Percentiles rank a stretch among this genome's conserved stretches.
phyloP scores from a whole-genome alignment of 805 yeast genomes.

The Debaryomyces tyrocola region DNA sequence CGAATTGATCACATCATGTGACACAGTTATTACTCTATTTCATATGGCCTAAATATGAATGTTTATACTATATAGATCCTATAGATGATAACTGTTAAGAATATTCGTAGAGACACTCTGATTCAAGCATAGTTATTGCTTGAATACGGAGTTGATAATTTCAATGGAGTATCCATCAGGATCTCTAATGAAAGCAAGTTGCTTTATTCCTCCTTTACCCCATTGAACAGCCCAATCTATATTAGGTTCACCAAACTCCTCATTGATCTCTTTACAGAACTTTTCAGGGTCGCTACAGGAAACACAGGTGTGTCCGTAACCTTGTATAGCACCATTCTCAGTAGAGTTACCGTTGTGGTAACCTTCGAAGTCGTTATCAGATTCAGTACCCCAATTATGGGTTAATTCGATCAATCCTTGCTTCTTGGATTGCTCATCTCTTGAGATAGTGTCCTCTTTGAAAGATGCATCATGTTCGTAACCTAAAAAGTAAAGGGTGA shows the following conservation, averaged over 20 bases:
- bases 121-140: too few relatives aligned
- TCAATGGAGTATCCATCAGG: constrained; percentile 92
- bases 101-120: too few relatives aligned
- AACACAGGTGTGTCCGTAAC: constrained; percentile 85
- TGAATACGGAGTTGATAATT: constrained; percentile 48
- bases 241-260: constrained; percentile 32
- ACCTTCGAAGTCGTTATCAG: constrained; percentile 62
- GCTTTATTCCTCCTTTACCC: constrained; percentile 55
- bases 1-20: too few relatives aligned
- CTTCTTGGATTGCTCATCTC: constrained; percentile 35
- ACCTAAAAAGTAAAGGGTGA: constrained; percentile 84
- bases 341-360: constrained; percentile 80
- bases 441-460: constrained; percentile 38
- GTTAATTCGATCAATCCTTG: constrained; percentile 87
- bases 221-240: constrained; percentile 59
- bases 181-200: constrained; percentile 74
- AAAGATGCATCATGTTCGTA: constrained; percentile 51
- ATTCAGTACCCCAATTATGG: constrained; percentile 94
- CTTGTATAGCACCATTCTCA: constrained; percentile 60
- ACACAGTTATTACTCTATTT: too few relatives aligned
- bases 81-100: too few relatives aligned
- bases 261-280: constrained; percentile 53
- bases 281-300: constrained; percentile 62
- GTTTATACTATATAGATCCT: too few relatives aligned
- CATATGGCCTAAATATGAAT: too few relatives aligned